Conservation (phyloP, 106 monocot genomes). For the Narthecium ossifragum region DNA sequence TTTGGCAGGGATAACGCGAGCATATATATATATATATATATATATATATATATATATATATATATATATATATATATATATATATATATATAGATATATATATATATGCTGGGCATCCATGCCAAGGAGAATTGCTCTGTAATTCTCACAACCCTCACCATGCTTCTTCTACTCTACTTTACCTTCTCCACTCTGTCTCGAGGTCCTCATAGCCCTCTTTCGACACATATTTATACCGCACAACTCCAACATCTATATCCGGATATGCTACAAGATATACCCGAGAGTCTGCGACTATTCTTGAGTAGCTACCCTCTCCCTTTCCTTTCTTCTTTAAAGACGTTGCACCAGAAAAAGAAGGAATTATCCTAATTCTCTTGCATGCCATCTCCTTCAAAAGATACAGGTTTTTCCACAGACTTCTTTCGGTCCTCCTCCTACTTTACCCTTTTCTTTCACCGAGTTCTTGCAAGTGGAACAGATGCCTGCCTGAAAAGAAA, state of each 20-base stretch:
- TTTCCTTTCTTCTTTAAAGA: constrained; percentile 1
- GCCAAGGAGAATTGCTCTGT: constrained; percentile 8
- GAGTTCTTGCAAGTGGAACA: no score
- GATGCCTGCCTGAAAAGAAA: no score
- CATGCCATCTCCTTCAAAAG: neutral
- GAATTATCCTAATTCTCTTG: neutral
- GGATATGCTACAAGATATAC: constrained; percentile 9
- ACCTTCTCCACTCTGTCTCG: neutral
- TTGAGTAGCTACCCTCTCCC: neutral
- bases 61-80: no score
- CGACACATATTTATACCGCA: neutral
- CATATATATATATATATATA: no score
- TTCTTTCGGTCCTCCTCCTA: neutral
- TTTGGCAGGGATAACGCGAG: constrained; percentile 8
- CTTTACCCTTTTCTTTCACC: no score
- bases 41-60: no score
- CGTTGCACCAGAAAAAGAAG: constrained; percentile 1
- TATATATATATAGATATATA: no score
- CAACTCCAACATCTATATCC: neutral
- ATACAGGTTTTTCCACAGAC: neutral
- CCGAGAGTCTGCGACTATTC: constrained; percentile 2
- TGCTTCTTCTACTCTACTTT: neutral
- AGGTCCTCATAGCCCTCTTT: neutral
- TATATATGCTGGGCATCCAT: neutral
- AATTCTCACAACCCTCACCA: constrained; percentile 1